phyloP scores from a whole-genome alignment of 164 flowering plant species.

The Macadamia integrifolia region DNA sequence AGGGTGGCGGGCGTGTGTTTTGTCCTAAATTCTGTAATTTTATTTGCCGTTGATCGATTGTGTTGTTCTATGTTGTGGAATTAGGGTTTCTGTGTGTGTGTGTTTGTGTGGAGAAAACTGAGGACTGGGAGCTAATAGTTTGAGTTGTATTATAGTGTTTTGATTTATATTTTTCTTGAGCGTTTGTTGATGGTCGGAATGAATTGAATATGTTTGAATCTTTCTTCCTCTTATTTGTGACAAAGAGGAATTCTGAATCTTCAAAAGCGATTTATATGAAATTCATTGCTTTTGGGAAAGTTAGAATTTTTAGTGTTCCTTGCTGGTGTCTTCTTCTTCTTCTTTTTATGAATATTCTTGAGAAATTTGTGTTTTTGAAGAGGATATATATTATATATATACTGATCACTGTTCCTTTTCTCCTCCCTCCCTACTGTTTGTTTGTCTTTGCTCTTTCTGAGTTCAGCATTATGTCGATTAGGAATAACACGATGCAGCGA shows the following conservation, averaged over 20 bases:
- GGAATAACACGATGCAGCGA: not conserved
- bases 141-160: no score
- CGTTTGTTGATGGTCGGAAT: not conserved
- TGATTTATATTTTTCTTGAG: not conserved
- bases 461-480: not conserved
- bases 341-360: not conserved
- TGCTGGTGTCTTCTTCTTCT: not conserved
- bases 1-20: not conserved
- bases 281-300: not conserved
- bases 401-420: no score
- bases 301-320: not conserved
- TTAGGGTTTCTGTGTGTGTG: not conserved
- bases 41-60: not conserved
- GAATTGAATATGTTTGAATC: not conserved
- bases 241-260: not conserved
- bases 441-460: not conserved
- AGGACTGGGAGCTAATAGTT: not conserved
- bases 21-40: not conserved
- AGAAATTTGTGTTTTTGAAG: not conserved
- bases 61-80: not conserved
- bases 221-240: not conserved
- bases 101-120: no score
- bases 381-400: not conserved
- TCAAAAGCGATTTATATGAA: not conserved
- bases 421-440: not conserved